Evolutionary conservation across 129 eudicot genomes (phyloP).

Genomic region (Daucus carota): DNA sequence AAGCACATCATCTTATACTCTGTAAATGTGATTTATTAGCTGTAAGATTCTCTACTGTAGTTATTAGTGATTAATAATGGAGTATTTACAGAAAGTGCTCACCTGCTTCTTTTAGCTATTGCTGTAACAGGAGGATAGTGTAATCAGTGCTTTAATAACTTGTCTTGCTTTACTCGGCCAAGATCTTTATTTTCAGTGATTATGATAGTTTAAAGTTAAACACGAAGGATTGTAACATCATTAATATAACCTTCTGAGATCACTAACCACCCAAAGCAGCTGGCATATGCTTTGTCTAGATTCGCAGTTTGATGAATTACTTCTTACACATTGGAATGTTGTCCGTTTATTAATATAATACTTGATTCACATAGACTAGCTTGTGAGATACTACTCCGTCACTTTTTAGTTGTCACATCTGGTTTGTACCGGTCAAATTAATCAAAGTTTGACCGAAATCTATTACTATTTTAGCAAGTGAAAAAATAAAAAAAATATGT

Average conservation of each 20-base stretch:
- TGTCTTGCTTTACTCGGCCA: not conserved
- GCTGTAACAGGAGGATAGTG: not conserved
- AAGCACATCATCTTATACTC: not conserved
- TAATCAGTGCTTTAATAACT: not conserved
- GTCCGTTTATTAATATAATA: too few relatives aligned
- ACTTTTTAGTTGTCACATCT: too few relatives aligned
- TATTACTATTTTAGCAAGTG: too few relatives aligned
- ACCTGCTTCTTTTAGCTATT: not conserved
- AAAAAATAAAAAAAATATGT: too few relatives aligned
- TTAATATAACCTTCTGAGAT: not conserved
- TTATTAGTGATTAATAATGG: not conserved
- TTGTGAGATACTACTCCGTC: too few relatives aligned
- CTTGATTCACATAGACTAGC: too few relatives aligned
- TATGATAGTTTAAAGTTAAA: not conserved
- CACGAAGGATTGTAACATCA: not conserved
- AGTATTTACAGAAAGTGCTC: not conserved
- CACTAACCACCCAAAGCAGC: not conserved
- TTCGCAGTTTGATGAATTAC: not conserved
- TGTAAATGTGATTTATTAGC: conserved; percentile 1
- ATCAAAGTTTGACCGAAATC: too few relatives aligned
- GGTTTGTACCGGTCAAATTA: too few relatives aligned
- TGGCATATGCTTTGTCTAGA: not conserved
- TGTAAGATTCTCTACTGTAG: conserved; percentile 2
- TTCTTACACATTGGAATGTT: too few relatives aligned
- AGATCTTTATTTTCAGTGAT: not conserved